phyloP scores from a whole-genome alignment of 2,329 filamentous ascomycete genomes.

The Neoarthrinium moseri region DNA sequence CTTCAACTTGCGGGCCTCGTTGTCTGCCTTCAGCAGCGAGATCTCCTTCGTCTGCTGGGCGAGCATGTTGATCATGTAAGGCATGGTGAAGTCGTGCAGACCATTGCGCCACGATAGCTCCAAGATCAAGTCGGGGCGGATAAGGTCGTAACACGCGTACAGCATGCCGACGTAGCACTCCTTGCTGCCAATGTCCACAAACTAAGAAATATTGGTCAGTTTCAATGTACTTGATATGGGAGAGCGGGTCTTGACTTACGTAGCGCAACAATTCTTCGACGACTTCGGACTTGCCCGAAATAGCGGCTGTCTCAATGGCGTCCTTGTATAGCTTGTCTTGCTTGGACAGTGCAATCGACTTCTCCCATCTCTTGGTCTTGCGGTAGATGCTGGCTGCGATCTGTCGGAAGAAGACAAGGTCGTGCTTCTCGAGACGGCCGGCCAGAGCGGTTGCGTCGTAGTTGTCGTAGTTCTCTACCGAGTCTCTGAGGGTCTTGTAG shows the following conservation, averaged over 20 bases:
- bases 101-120: conserved; percentile 97
- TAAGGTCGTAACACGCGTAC: conserved; percentile 96
- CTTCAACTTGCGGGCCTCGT: conserved; percentile 84
- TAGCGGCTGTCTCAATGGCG: conserved; percentile 94
- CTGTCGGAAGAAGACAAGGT: conserved; percentile 98
- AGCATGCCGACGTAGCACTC: conserved; percentile 99
- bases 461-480: conserved; percentile 98
- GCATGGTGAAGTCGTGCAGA: conserved; percentile 97
- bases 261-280: conserved; percentile 96
- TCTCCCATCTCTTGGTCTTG: conserved; percentile 99
- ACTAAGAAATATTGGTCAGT: too few species aligned
- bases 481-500: conserved; percentile 97
- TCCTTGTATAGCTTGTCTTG: conserved; percentile 99
- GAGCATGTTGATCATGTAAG: conserved; percentile 99
- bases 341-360: conserved; percentile 95
- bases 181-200: conserved; percentile 97
- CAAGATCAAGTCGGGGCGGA: conserved; percentile 87
- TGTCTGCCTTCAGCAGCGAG: conserved; percentile 84
- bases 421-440: conserved; percentile 91
- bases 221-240: not conserved
- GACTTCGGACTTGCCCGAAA: conserved; percentile 85
- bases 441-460: conserved; percentile 95
- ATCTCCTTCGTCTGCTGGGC: conserved; percentile 87
- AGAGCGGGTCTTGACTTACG: conserved; percentile 76
- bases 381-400: conserved; percentile 98